A percentile compares a stretch with the other conserved stretches of the same genome.
Conservation (phyloP, 2,329 filamentous ascomycete genomes). For the Dactylellina parvicollis region DNA sequence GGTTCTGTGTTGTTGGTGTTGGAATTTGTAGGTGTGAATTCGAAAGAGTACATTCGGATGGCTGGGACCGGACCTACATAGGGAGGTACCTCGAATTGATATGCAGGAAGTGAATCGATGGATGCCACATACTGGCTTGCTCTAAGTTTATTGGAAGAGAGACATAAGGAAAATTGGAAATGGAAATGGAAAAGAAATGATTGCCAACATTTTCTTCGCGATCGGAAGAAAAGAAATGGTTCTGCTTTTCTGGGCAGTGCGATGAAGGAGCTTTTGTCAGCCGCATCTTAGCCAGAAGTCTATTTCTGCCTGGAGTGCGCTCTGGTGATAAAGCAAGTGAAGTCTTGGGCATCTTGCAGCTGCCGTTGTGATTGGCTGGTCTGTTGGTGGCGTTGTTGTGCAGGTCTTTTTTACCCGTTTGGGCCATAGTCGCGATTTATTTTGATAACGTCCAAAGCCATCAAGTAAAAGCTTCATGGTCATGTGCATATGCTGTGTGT, state of each 20-base stretch:
- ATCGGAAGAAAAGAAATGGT: background rate
- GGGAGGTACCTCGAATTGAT: background rate
- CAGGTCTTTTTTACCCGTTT: conserved; percentile 48
- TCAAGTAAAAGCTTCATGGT: too few relatives aligned
- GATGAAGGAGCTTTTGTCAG: conserved; percentile 28
- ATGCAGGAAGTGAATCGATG: background rate
- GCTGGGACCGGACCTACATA: background rate
- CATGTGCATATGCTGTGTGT: too few relatives aligned
- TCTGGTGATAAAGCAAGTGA: conserved; percentile 6
- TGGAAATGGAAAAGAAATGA: conserved; percentile 9
- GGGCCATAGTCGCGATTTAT: too few relatives aligned
- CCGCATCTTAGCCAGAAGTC: conserved; percentile 23
- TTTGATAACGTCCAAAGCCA: too few relatives aligned
- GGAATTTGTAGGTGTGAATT: background rate
- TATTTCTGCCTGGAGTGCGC: conserved; percentile 12
- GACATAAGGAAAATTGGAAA: background rate
- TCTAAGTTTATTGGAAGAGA: background rate
- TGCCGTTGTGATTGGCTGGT: conserved; percentile 18
- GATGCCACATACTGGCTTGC: too few relatives aligned
- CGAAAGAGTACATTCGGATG: background rate
- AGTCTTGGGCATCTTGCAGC: conserved; percentile 20
- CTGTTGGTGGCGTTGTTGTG: conserved; percentile 23
- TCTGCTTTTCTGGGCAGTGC: too few relatives aligned
- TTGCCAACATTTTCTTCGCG: background rate
- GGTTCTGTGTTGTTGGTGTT: conserved; percentile 8